Conservation (phyloP, 331 rosid species). For the Dryas integrifolia region DNA sequence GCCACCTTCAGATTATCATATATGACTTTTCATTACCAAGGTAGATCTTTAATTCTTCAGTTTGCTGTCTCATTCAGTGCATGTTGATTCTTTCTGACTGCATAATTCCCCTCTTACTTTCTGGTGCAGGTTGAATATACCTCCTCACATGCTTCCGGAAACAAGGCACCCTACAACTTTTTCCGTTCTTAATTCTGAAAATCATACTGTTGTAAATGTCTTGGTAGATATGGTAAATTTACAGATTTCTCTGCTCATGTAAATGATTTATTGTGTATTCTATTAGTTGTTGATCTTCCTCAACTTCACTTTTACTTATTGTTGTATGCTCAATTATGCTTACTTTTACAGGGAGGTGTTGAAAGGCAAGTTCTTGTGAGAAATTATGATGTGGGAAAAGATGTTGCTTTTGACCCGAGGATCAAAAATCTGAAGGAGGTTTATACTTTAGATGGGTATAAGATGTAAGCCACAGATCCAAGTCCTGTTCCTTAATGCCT, state of each 20-base stretch:
- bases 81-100: conserved; percentile 16
- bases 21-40: conserved; percentile 84
- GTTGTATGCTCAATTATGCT: not conserved
- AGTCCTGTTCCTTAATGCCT: not conserved
- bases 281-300: not conserved
- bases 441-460: conserved; percentile 55
- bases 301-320: not conserved
- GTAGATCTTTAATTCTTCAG: conserved; percentile 34
- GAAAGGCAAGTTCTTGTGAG: conserved; percentile 87
- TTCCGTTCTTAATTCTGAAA: conserved; percentile 66
- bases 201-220: conserved; percentile 69
- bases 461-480: conserved; percentile 53
- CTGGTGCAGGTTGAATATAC: conserved; percentile 63
- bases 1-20: conserved; percentile 62
- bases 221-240: conserved; percentile 71
- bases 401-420: conserved; percentile 71
- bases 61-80: conserved; percentile 6
- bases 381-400: conserved; percentile 68
- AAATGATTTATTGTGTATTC: not conserved
- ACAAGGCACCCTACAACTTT: conserved; percentile 72
- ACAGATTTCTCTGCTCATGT: not conserved
- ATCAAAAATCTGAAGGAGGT: conserved; percentile 76
- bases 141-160: conserved; percentile 75
- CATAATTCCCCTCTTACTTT: conserved; percentile 14
- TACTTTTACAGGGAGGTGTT: conserved; percentile 56